Percentiles rank a stretch among this genome's conserved stretches.
These are phyloP conservation scores for Hypholoma fasciculare DNA, from an alignment of 768 basidiomycete species.

Conservation along the genomic window DNA sequence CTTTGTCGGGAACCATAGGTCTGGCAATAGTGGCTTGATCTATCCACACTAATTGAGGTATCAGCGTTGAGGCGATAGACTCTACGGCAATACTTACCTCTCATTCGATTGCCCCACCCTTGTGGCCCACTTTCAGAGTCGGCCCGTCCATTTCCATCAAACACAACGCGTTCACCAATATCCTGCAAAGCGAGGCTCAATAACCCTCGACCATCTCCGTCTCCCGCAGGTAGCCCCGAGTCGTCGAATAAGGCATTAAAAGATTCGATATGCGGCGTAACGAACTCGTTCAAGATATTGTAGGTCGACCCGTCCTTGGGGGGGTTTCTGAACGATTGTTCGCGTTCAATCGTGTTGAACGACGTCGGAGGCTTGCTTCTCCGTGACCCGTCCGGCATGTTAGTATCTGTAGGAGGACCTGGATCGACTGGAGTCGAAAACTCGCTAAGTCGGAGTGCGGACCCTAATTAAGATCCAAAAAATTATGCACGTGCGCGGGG, in stretches of 20 bases:
- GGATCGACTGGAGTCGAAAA: slow-evolving; percentile 9
- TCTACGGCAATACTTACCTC: slow-evolving; percentile 55
- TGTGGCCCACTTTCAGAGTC: slow-evolving; percentile 51
- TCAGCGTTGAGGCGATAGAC: background rate
- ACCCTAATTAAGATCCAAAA: slow-evolving; percentile 19
- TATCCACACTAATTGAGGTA: slow-evolving; percentile 75
- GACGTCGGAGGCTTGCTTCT: slow-evolving; percentile 45
- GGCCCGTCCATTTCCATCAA: slow-evolving; percentile 68
- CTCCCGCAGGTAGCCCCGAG: slow-evolving; percentile 72
- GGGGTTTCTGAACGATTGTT: slow-evolving; percentile 77
- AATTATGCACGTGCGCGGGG: slow-evolving; percentile 34
- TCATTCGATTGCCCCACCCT: slow-evolving; percentile 82
- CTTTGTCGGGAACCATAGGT: slow-evolving; percentile 87
- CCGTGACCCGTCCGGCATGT: slow-evolving; percentile 54
- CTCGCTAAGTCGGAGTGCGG: slow-evolving; percentile 2
- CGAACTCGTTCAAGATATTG: slow-evolving; percentile 88
- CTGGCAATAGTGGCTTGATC: slow-evolving; percentile 79
- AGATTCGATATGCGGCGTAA: slow-evolving; percentile 90
- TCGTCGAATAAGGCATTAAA: slow-evolving; percentile 98
- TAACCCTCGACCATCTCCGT: slow-evolving; percentile 78
- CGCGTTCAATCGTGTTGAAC: slow-evolving; percentile 82
- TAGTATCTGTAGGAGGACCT: background rate
- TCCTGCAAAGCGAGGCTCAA: slow-evolving; percentile 78
- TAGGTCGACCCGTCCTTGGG: slow-evolving; percentile 66
- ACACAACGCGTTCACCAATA: slow-evolving; percentile 90